Conservation (phyloP, 148 eudicot genomes). For the Cornus suecica region DNA sequence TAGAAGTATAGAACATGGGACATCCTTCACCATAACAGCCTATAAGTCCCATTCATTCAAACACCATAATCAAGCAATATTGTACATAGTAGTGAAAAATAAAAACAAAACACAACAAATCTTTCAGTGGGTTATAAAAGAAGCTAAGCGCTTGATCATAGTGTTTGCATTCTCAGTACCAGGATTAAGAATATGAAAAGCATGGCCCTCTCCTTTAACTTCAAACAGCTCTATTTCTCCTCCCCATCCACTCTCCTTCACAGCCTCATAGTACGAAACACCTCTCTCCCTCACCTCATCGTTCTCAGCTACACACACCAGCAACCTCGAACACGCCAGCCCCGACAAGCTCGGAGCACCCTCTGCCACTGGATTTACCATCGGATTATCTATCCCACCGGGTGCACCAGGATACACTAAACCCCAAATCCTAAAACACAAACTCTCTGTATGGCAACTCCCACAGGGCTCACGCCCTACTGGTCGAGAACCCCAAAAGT, state of each 20-base stretch:
- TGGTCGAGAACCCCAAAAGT: conserved; percentile 28
- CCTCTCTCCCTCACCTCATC: conserved; percentile 27
- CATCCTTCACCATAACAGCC: too few relatives aligned
- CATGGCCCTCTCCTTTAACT: conserved; percentile 31
- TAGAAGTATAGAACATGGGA: too few relatives aligned
- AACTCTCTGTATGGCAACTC: neutral
- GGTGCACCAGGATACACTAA: conserved; percentile 24
- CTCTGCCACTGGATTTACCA: conserved; percentile 30
- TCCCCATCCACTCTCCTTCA: conserved; percentile 30
- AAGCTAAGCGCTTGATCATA: conserved; percentile 24
- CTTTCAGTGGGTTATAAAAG: conserved; percentile 3
- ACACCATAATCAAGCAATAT: too few relatives aligned
- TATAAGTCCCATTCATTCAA: too few relatives aligned
- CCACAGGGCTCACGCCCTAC: conserved; percentile 18
- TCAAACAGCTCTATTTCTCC: conserved; percentile 30
- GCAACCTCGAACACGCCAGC: conserved; percentile 27
- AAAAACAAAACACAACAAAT: neutral
- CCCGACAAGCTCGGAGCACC: conserved; percentile 31
- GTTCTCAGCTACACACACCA: conserved; percentile 38
- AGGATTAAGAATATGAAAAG: conserved; percentile 22
- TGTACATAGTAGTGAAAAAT: neutral
- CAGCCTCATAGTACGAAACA: conserved; percentile 19
- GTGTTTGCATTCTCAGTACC: conserved; percentile 18
- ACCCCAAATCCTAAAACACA: conserved; percentile 13
- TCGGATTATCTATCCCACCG: conserved; percentile 34